Evolutionary conservation across 306 rosid genomes (phyloP).

Genomic region (Vigna mungo): DNA sequence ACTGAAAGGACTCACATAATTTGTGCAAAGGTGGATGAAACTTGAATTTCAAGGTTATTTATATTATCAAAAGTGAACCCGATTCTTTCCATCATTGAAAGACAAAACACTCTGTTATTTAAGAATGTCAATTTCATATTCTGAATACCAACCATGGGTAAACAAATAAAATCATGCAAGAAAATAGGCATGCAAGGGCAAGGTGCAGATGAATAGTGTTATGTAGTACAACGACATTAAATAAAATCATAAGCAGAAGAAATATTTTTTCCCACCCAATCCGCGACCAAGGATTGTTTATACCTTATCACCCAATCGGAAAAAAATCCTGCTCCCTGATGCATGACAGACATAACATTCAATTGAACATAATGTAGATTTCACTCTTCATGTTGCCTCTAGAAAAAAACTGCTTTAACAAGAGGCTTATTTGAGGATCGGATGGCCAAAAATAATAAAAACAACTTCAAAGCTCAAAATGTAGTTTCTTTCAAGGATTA

Average conservation of each 20-base stretch:
- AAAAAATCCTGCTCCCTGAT: neutral
- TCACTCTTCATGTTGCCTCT: slow-evolving; percentile 7
- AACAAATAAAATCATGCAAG: slow-evolving; percentile 5
- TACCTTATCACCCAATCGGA: neutral
- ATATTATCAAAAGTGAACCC: neutral
- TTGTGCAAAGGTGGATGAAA: slow-evolving; percentile 6
- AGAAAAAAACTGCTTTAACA: neutral
- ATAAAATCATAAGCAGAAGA: neutral
- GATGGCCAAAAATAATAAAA: neutral
- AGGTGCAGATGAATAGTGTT: neutral
- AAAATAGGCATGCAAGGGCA: neutral
- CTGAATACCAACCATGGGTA: slow-evolving; percentile 1
- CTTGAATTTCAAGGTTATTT: neutral
- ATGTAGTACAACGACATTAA: neutral
- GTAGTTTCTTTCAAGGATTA: neutral
- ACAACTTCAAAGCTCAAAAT: slow-evolving; percentile 15
- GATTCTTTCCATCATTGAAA: neutral
- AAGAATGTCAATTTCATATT: slow-evolving; percentile 2
- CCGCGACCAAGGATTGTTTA: neutral
- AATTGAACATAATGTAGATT: neutral
- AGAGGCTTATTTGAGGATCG: slow-evolving; percentile 1
- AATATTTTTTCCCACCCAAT: neutral
- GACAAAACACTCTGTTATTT: neutral
- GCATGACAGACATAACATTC: neutral
- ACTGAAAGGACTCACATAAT: neutral